phyloP scores from a whole-genome alignment of 139 green algal species.

The Auxenochlorella pyrenoidosa region DNA sequence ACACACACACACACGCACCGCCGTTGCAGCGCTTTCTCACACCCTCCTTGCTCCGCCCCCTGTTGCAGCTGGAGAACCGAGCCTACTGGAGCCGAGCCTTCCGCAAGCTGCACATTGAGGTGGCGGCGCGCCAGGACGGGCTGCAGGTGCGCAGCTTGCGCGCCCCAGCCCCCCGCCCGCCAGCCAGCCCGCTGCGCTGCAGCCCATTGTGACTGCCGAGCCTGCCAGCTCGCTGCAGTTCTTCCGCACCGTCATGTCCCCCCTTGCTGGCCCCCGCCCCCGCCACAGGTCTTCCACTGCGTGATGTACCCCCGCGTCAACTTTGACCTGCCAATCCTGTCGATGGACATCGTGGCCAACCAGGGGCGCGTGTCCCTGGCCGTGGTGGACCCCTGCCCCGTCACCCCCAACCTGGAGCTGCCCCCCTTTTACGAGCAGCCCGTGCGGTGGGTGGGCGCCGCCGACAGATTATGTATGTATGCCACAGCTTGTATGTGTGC shows the following conservation, averaged over 20 bases:
- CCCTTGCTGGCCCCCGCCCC: neutral
- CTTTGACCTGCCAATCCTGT: slow-evolving; percentile 82
- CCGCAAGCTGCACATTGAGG: slow-evolving; percentile 88
- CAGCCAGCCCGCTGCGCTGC: too few relatives aligned
- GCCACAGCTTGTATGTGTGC: too few relatives aligned
- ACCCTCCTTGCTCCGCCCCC: too few relatives aligned
- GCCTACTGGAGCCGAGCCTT: slow-evolving; percentile 57
- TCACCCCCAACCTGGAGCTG: slow-evolving; percentile 57
- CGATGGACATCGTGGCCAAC: slow-evolving; percentile 76
- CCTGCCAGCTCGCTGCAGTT: too few relatives aligned
- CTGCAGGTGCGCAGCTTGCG: slow-evolving; percentile 57
- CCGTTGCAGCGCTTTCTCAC: too few relatives aligned
- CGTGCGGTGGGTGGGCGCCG: slow-evolving; percentile 9
- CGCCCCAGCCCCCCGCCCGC: too few relatives aligned
- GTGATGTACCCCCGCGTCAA: slow-evolving; percentile 81
- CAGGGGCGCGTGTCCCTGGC: slow-evolving; percentile 59
- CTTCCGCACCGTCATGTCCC: neutral
- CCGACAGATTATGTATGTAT: too few relatives aligned
- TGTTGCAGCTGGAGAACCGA: slow-evolving; percentile 49
- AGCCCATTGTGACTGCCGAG: too few relatives aligned
- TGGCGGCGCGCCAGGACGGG: slow-evolving; percentile 75
- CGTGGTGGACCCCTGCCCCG: slow-evolving; percentile 78
- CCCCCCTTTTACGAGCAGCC: slow-evolving; percentile 63
- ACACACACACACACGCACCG: too few relatives aligned
- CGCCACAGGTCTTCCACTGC: slow-evolving; percentile 72